Base-by-base conservation (phyloP, 2,329 filamentous ascomycete species). In the Gnomoniopsis sp. region DNA sequence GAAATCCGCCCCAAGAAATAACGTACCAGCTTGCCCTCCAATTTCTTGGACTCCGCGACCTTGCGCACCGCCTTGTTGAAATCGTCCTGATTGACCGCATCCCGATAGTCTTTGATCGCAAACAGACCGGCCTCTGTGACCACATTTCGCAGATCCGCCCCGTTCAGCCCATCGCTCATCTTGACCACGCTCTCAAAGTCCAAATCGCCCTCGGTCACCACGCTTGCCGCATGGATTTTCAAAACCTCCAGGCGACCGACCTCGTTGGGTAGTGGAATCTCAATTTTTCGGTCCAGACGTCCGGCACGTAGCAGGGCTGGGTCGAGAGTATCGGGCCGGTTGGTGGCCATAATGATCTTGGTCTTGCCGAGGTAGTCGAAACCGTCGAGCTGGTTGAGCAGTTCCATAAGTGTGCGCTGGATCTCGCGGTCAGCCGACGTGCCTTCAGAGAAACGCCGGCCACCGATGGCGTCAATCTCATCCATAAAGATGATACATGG, bases 401-500 rank as follows among this genome's bases (percentile, higher is more conserved):
- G 83, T 75, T 99, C 95, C 95, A 99, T 99, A 61, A 99, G 81
- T 38, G 95, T 99, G 71, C 95, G 88, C 78, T 99, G 95, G 67
- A 99, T 99, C 75, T 99, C 95, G 70, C 96, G 88, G 79, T 99
- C 95, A 53, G 95, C 95, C 61, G 92, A 96, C 53, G 95, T 99
- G 66, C 96, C 95, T 75, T 99, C 95, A 0, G 91, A 96, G 77
- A 99, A 99, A 69, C 95, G 86, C 68, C 96, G 87, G 63, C 96
- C 96, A 73, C 95, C 95, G 70, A 99, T 99, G 70, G 95, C 95
- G 71, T 99, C 95, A 71, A 99, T 99, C 78, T 99, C 95, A 81
- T 99, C 96, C 95, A 99, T 99, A 84, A 99, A 99, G 77, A 99
- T 99, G 75, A 99, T 99, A 75, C 95, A 99, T 43, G 95, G 95